Base-by-base conservation (phyloP, 108 stramenopile species). In the Aurantiochytrium sp. region DNA sequence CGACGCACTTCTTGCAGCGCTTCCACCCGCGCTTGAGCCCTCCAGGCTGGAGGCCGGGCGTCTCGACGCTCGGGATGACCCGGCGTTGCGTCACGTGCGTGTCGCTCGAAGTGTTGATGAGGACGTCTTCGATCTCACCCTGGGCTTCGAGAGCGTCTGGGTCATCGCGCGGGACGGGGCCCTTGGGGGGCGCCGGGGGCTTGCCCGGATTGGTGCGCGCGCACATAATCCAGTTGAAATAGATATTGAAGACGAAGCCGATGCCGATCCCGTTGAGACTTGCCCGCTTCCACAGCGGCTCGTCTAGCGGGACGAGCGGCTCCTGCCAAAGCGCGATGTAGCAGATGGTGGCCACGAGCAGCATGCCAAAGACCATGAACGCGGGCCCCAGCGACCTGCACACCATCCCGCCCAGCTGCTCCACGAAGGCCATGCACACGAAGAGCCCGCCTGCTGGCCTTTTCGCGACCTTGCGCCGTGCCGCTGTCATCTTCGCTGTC, bases 221-320 rank as follows among this genome's bases (percentile, higher is more conserved):
- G 73, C 73, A 81, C 73, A 81, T 81, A 24, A 41, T 48, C 73
- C 73, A 81, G 24, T 81, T 81, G 39, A 81, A 81, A 24, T 48
- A 81, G 27, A 81, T 48, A 24, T 81, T 81, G 73, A 24, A n/a
- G 21, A 30, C 73, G 27, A 81, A 41, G 6, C 50, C 39, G 12
- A 81, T 15, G 27, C 73, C 73, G 12, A 81, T 12, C 12, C 73
- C 39, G 45, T 81, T 48, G 42, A 81, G 12, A 1, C 12, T 24
- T 12, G 8, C 19, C 12, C 73, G 73, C 3, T 41, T 48, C 45
- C 73, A 41, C 12, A 81, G 45, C 21, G 45, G 42, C 2, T 48
- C 42, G n/a, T 6, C 8, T 0, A n/a, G 21, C 73, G 73, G 73
- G 19, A 81, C 73, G 24, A 81, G 73, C 4, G 73, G 73, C 1